Evolutionary conservation across 768 basidiomycete species (phyloP).

Genomic region (Serendipita vermifera): DNA sequence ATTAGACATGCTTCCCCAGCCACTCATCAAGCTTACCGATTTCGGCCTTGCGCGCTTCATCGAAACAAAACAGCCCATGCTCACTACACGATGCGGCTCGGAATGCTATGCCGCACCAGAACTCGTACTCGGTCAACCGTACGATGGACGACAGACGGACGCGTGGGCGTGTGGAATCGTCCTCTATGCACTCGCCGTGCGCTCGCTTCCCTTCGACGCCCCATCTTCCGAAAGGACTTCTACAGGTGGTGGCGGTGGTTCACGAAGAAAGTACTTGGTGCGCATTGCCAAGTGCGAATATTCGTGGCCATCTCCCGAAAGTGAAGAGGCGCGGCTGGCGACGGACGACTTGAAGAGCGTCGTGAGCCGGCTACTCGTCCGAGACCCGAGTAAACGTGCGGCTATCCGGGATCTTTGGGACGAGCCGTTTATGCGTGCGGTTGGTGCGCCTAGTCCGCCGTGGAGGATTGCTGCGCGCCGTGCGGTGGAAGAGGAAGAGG

Average conservation of each 20-base stretch:
- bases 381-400: constrained; percentile 55
- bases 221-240: constrained; percentile 16
- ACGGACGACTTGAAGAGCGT: constrained; percentile 37
- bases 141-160: constrained; percentile 77
- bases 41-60: constrained; percentile 85
- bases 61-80: constrained; percentile 43
- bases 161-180: constrained; percentile 88
- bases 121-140: constrained; percentile 47
- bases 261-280: constrained; percentile 47
- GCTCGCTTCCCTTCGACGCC: constrained; percentile 58
- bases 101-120: constrained; percentile 83
- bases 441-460: constrained; percentile 24
- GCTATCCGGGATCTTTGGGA: constrained; percentile 52
- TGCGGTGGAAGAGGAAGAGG: constrained; percentile 8
- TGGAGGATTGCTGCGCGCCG: constrained; percentile 4
- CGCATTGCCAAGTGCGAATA: constrained; percentile 72
- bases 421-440: constrained; percentile 33
- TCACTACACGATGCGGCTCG: constrained; percentile 73
- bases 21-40: constrained; percentile 73
- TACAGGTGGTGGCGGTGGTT: constrained; percentile 26
- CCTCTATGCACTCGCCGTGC: constrained; percentile 58
- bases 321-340: constrained; percentile 24
- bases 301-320: constrained; percentile 40
- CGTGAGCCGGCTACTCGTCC: constrained; percentile 49
- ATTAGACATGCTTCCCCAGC: constrained; percentile 29